Percentiles rank a stretch among this genome's conserved stretches.
phyloP scores from a whole-genome alignment of 2,329 filamentous ascomycete species.

The Diaporthe caulivora region DNA sequence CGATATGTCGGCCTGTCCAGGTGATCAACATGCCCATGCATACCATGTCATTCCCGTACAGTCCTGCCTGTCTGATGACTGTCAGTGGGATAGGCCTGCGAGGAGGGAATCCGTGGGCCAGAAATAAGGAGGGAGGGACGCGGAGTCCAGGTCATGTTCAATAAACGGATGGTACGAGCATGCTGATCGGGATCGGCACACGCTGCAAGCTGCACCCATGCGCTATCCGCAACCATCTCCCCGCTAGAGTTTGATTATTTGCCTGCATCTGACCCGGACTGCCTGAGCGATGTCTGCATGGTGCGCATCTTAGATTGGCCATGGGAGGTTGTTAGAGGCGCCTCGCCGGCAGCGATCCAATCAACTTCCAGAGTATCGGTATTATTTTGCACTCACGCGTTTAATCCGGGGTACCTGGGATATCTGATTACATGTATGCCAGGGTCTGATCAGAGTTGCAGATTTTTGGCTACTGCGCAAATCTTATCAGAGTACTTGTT shows the following conservation, averaged over 20 bases:
- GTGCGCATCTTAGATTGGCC: background rate
- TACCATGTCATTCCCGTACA: background rate
- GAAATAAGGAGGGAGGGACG: background rate
- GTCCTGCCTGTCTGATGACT: background rate
- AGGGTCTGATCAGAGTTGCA: background rate
- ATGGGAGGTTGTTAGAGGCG: background rate
- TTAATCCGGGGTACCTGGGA: background rate
- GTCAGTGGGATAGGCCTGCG: background rate
- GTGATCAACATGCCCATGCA: background rate
- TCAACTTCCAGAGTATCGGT: background rate
- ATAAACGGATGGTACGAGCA: constrained; percentile 1
- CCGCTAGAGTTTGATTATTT: constrained; percentile 17
- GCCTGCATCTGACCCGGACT: background rate
- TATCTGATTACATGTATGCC: background rate
- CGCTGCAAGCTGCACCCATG: constrained; percentile 32
- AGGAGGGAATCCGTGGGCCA: background rate
- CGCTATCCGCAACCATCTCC: background rate
- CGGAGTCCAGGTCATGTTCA: background rate
- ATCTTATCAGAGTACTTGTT: background rate
- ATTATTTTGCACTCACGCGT: background rate
- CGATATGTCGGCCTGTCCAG: background rate
- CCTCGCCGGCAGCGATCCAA: background rate
- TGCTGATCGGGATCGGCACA: constrained; percentile 24
- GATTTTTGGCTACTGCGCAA: too few relatives aligned
- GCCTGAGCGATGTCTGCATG: background rate